Base-by-base conservation (phyloP, 805 yeast genomes). In the Barnettozyma pratensis region DNA sequence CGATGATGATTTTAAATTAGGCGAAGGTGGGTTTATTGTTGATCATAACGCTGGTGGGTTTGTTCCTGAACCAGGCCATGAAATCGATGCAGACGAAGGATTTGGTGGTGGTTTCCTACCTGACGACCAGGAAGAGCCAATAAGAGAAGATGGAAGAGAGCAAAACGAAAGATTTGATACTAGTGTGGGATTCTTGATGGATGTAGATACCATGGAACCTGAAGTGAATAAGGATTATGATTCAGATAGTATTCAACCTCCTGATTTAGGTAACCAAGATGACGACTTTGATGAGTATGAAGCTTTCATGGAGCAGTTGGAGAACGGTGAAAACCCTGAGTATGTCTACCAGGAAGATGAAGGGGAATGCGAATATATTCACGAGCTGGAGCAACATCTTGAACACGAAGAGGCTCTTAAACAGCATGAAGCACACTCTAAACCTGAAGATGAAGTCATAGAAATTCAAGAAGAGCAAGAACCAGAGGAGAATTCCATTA, bases 131-230 rank as follows among this genome's bases (percentile, higher is more conserved):
- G 50, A 29, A 29, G 48, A 47, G 10, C 49, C 48, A 19, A 19
- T 19, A 3, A 19, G 19, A 6, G 41, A 41, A 19, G 25, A 36
- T 26, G 41, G 32, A 26, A 48, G 42, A 25, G 42, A 42, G 25
- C 37, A 38, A 27, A 9, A 26, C 27, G 37, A 45, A 27, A 37
- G 35, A 19, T 19, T 19, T 6, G 32, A 43, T 36, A 27, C 39
- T 12, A 66, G 55, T 7, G 69, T 66, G 14, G 68, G 67, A 11
- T 64, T 63, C 44, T n/a, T 60, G 4, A 31, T 44, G 9, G 63
- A 57, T 31, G 49, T 42, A 27, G 58, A 45, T 26, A 38, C 31
- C 9, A 47, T 39, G 6, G 39, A 38, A 27, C 14, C 10, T 3
- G 42, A 35, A 28, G 54, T 19, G 19, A 47, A 40, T 11, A 47